Evolutionary conservation across 2,329 filamentous ascomycete species (phyloP).

Genomic region (Grosmannia clavigera): DNA sequence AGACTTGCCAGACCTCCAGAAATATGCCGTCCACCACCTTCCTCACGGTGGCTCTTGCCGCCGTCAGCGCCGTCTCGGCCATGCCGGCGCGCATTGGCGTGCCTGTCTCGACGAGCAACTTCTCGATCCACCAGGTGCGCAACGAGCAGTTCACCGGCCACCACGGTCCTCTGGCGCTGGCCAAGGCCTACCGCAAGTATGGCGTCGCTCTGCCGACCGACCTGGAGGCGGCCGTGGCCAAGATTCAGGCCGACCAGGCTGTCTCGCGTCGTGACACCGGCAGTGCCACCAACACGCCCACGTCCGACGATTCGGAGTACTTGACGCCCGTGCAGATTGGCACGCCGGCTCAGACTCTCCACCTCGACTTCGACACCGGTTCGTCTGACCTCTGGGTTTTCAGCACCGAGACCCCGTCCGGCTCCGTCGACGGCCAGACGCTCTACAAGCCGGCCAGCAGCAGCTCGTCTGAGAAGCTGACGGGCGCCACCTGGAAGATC

Average conservation of each 20-base stretch:
- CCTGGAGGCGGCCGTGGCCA: constrained; percentile 16
- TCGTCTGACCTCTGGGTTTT: constrained; percentile 25
- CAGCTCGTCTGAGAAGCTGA: constrained; percentile 16
- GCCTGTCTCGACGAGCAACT: neutral
- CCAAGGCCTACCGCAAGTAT: constrained; percentile 26
- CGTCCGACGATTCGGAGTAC: constrained; percentile 24
- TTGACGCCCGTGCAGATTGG: constrained; percentile 28
- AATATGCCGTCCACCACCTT: constrained; percentile 7
- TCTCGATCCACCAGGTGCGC: constrained; percentile 6
- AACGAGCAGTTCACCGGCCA: constrained; percentile 20
- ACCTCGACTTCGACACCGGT: constrained; percentile 21
- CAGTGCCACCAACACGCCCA: constrained; percentile 17
- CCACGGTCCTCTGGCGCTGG: constrained; percentile 22
- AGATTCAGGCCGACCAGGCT: constrained; percentile 11
- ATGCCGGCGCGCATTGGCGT: constrained; percentile 4
- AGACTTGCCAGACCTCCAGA: neutral
- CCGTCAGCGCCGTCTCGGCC: constrained; percentile 2
- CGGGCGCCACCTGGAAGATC: constrained; percentile 19
- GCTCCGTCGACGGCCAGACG: constrained; percentile 16
- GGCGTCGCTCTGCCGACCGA: constrained; percentile 20
- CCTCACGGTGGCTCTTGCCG: constrained; percentile 4
- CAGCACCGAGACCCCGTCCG: constrained; percentile 16
- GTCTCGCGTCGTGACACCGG: constrained; percentile 16
- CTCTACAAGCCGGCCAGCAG: constrained; percentile 19
- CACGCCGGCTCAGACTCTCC: constrained; percentile 18